phyloP scores from a whole-genome alignment of 192 early-diverging fungal species.

The Spizellomyces sp. region DNA sequence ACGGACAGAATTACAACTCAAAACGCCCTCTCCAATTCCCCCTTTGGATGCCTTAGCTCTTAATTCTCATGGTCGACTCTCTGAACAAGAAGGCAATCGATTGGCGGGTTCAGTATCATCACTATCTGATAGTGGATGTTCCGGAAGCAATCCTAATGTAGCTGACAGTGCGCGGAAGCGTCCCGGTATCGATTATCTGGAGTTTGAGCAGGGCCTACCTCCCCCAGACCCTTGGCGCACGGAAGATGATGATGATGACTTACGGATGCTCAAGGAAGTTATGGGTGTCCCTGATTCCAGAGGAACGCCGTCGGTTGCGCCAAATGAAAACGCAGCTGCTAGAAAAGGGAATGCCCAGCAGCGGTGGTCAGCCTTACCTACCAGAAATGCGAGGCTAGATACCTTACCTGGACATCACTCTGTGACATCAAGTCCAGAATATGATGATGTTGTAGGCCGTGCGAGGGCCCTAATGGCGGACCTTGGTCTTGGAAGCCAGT shows the following conservation, averaged over 20 bases:
- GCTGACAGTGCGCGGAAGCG: not conserved
- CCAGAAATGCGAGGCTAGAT: too few relatives aligned
- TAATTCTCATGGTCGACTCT: too few relatives aligned
- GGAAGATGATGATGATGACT: conserved; percentile 52
- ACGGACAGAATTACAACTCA: too few relatives aligned
- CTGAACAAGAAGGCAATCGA: not conserved
- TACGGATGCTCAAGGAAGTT: conserved; percentile 56
- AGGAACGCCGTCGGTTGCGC: conserved; percentile 15
- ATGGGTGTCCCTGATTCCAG: conserved; percentile 42
- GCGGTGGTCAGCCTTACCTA: too few relatives aligned
- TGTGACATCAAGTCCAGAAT: not conserved
- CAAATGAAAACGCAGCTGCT: not conserved
- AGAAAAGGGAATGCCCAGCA: too few relatives aligned
- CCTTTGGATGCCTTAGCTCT: too few relatives aligned
- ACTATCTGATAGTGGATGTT: not conserved
- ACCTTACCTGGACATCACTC: not conserved
- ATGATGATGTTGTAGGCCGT: conserved; percentile 9
- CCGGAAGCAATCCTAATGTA: not conserved
- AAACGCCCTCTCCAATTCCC: too few relatives aligned
- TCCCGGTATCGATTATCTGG: conserved; percentile 52
- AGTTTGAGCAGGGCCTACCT: conserved; percentile 68
- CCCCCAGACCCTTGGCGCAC: conserved; percentile 67
- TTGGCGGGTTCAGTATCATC: not conserved
- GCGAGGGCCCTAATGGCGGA: conserved; percentile 15
- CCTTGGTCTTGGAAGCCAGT: conserved; percentile 2